These are phyloP conservation scores for Exophiala viscosa DNA, from an alignment of 2,329 filamentous ascomycete genomes.

Conservation along the genomic window DNA sequence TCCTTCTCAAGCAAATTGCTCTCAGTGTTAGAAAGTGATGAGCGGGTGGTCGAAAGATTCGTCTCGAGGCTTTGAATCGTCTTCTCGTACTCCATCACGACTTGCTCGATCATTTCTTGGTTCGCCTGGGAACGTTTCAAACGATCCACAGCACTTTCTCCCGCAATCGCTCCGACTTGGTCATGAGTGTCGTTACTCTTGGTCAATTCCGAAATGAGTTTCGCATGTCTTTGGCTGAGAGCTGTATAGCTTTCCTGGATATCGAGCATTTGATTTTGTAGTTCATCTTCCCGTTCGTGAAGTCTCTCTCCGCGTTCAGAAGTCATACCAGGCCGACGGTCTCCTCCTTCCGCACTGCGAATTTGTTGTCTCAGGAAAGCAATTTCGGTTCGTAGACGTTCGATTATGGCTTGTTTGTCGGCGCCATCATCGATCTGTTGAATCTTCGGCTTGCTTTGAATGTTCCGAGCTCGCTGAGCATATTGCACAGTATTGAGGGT, in stretches of 20 bases:
- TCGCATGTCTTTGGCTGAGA: slow-evolving; percentile 89
- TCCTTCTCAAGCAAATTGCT: slow-evolving; percentile 87
- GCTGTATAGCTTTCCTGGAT: slow-evolving; percentile 91
- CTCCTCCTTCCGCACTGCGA: slow-evolving; percentile 69
- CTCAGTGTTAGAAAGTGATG: slow-evolving; percentile 78
- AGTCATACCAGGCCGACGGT: slow-evolving; percentile 53
- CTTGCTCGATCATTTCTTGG: slow-evolving; percentile 90
- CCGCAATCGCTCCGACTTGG: slow-evolving; percentile 58
- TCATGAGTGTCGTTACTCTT: slow-evolving; percentile 66
- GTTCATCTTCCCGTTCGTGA: slow-evolving; percentile 78
- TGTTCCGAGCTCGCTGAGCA: slow-evolving; percentile 89
- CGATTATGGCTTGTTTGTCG: slow-evolving; percentile 91
- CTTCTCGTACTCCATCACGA: slow-evolving; percentile 96
- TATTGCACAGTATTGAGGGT: slow-evolving; percentile 97
- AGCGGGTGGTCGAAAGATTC: slow-evolving; percentile 81
- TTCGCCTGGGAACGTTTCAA: slow-evolving; percentile 94
- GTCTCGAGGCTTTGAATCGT: slow-evolving; percentile 92
- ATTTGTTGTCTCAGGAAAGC: slow-evolving; percentile 92
- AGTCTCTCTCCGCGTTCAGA: slow-evolving; percentile 72
- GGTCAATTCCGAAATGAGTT: slow-evolving; percentile 87
- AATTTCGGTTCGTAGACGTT: slow-evolving; percentile 88
- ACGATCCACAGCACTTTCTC: slow-evolving; percentile 77
- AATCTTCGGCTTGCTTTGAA: slow-evolving; percentile 95
- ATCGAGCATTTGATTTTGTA: slow-evolving; percentile 91
- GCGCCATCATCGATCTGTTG: slow-evolving; percentile 84